Percentiles rank a stretch among this genome's conserved stretches.
Evolutionary conservation across 2,329 filamentous ascomycete species (phyloP).

Genomic region (Teratosphaeria nubilosa): DNA sequence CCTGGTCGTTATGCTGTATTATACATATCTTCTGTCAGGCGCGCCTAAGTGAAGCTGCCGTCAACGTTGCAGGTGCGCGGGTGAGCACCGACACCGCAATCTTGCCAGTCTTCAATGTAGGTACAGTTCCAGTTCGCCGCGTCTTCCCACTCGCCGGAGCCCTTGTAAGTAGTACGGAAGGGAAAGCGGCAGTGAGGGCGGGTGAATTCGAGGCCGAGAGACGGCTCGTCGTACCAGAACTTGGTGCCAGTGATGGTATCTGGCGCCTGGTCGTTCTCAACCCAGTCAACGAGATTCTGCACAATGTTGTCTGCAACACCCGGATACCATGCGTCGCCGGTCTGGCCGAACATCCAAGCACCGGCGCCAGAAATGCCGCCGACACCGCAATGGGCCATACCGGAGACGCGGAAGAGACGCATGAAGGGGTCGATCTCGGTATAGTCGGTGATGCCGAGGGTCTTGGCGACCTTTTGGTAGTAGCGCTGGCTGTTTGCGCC

Average conservation of each 20-base stretch:
- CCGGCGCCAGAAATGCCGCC: slow-evolving; percentile 33
- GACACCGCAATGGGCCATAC: slow-evolving; percentile 43
- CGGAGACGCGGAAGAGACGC: slow-evolving; percentile 43
- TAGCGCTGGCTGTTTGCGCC: slow-evolving; percentile 37
- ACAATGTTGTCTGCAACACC: slow-evolving; percentile 36
- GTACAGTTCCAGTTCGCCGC: slow-evolving; percentile 29
- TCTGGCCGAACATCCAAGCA: slow-evolving; percentile 33
- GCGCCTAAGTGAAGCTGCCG: slow-evolving; percentile 5
- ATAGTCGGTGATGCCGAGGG: slow-evolving; percentile 28
- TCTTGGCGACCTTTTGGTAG: slow-evolving; percentile 37
- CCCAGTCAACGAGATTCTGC: slow-evolving; percentile 33
- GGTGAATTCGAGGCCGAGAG: slow-evolving; percentile 33
- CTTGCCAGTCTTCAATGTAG: slow-evolving; percentile 20
- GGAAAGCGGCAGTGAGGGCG: slow-evolving; percentile 36
- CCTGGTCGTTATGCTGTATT: background rate
- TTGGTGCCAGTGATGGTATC: slow-evolving; percentile 33
- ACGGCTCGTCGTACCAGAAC: slow-evolving; percentile 32
- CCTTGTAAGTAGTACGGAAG: slow-evolving; percentile 25
- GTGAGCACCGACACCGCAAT: slow-evolving; percentile 11
- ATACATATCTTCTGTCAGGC: background rate
- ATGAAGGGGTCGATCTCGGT: slow-evolving; percentile 30
- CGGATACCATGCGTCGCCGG: slow-evolving; percentile 12
- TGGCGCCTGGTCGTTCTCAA: slow-evolving; percentile 23
- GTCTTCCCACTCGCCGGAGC: slow-evolving; percentile 25
- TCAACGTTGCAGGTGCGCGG: slow-evolving; percentile 9